Evolutionary conservation across 2,329 filamentous ascomycete species (phyloP), one percentile per base, ranked within the genome.

Genomic region (Colletotrichum acutatum): DNA sequence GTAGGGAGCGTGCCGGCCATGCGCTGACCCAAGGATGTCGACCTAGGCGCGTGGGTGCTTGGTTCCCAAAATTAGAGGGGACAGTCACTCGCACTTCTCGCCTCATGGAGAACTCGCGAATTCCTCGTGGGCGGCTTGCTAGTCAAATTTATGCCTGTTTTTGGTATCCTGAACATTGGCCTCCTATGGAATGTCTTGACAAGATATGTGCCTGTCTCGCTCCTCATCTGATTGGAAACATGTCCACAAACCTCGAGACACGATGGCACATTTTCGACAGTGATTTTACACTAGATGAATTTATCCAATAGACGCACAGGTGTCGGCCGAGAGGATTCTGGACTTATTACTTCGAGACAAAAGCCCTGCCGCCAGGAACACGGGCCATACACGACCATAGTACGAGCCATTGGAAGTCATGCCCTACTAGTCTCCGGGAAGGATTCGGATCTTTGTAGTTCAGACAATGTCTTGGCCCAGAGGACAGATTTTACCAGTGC

Each of bases 401-500:
- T 8, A 11, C 19, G 42, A 49, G 19, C 19, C 8, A 22, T 19
- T 2, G 30, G 59, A 32, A 34, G 53, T 14, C 5, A 37, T 14
- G 24, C 5, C 2, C 2, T 9, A 14, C 46, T 49, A 37, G 34
- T 52, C 28, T n/a, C 3, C 16, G n/a, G 37, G n/a, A 52, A 58
- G 30, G 42, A 11, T 49, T 22, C 42, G 42, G 19, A 11, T 49
- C 19, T 49, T 49, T 49, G 16, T 5, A 32, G 6, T 14, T 30
- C 52, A 7, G 22, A n/a, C 4, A 46, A n/a, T 19, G 28, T 42
- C 53, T 54, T 42, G 46, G 58, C 58, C 49, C n/a, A n/a, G 24
- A n/a, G 16, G 14, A 22, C 5, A 42, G 28, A 16, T 16, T 11
- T 54, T 66, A 91, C 92, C 92, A 94, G 82, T 94, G 91, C 80